Evolutionary conservation across 768 basidiomycete species (phyloP), one percentile per base, ranked within the genome.

Genomic region (Mycena rebaudengoi): DNA sequence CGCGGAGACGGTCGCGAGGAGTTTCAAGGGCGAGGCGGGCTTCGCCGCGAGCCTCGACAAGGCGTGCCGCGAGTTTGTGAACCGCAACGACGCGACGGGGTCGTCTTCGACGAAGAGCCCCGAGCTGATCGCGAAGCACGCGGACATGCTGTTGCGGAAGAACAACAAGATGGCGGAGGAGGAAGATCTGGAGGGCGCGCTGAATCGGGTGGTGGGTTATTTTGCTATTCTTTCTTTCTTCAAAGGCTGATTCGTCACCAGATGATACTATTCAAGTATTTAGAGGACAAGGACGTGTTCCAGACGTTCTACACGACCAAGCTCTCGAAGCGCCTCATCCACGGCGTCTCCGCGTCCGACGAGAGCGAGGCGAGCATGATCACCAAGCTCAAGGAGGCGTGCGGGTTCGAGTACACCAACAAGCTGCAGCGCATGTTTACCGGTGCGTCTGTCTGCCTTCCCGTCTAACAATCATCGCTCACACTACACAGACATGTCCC

Each of bases 221-320:
- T 21, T 54, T 44, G 18, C 41, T n/a, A 32, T 37, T 11, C n/a
- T 46, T n/a, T 75, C 63, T 71, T 68, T 7, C 65, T 41, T 12
- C 20, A 66, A 72, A 26, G 74, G 60, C 70, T 75, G 25, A 61
- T 76, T 78, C 18, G 11, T 20, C 10, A 16, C 6, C 73, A 99
- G 97, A 98, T 98, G 96, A 84, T 94, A 16, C 81, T 99, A 43
- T 98, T 99, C 92, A 96, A 96, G 76, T 99, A 98, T 78, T 91
- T 98, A 70, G 95, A 96, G 74, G 96, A 99, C 83, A 98, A 98
- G 82, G 97, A 99, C 69, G 94, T 99, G 8, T 99, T 98, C 88
- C 96, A 97, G 74, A 93, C 92, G 13, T 99, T 97, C 84, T 99
- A 99, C 80, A 92, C 91, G 12, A 97, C 94, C 64, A 96, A 94